Evolutionary conservation across 805 yeast genomes (phyloP), one percentile per base, ranked within the genome.

Genomic region (Cyberlindnera americana): DNA sequence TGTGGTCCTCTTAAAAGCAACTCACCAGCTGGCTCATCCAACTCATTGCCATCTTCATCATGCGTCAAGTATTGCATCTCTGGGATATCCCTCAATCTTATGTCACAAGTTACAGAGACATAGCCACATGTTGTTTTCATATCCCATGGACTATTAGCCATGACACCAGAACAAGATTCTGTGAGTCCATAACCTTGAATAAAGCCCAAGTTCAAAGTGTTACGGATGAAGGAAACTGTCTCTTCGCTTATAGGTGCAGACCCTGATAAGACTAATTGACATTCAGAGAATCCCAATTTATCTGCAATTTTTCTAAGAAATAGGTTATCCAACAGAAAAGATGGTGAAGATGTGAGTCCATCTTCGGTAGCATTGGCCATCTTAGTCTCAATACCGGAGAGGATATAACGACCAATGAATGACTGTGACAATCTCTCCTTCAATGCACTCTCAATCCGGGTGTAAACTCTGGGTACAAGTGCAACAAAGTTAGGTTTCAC

Each of bases 131-230:
- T 64, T 28, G 23, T 60, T 52, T 22, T 61, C 46, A 49, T 50
- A 31, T 71, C 77, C 43, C 50, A 64, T 6, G 62, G 61, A 12
- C 24, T 8, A 17, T 70, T 57, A 9, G 66, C 48, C 19, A 67
- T 59, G 37, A 72, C 53, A 4, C 81, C 82, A 2, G 82, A 83
- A 52, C 78, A 72, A 12, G 81, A 67, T 57, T 81, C 88, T 6
- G 85, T 78, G 45, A 77, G 62, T 4, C 86, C 85, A 56, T 77
- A 77, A n/a, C 81, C 81, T 50, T 74, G 78, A 11, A 61, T 44
- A 45, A 75, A 53, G 2, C 65, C 55, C 24, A 68, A 52, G 29
- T 69, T 69, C 33, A 80, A 64, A 0, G 77, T 59, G 6, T 75
- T 73, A 52, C 73, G 72, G 44, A 80, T 54, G 55, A 77, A 80